Evolutionary conservation across 176 grass and related monocot genomes (phyloP).

Genomic region (Oropetium thomaeum): DNA sequence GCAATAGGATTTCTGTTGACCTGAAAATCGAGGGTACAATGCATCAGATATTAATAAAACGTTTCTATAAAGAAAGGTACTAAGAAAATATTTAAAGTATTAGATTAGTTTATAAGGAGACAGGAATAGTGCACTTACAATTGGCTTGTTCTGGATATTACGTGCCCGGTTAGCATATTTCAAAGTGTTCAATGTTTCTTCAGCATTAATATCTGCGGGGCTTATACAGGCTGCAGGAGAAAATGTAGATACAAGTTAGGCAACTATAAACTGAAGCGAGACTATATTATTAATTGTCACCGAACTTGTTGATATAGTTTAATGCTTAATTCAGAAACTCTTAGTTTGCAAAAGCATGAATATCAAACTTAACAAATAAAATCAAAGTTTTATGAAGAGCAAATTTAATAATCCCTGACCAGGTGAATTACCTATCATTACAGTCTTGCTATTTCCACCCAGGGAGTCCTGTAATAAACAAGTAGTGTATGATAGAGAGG

Average conservation of each 20-base stretch:
- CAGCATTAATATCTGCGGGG: conserved; percentile 98
- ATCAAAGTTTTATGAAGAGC: neutral
- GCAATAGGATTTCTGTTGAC: conserved; percentile 98
- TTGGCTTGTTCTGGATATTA: conserved; percentile 95
- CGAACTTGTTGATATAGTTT: neutral
- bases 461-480: conserved; percentile 71
- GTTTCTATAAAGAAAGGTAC: neutral
- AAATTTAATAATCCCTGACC: neutral
- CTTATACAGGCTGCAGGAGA: conserved; percentile 89
- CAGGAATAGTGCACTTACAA: conserved; percentile 56
- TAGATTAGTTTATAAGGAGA: neutral
- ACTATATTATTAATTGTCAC: neutral
- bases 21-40: conserved; percentile 44
- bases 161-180: conserved; percentile 99
- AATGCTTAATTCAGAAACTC: neutral
- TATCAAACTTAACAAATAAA: conserved; percentile 10
- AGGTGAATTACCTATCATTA: conserved; percentile 91
- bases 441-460: conserved; percentile 98
- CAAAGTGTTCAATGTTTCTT: conserved; percentile 97
- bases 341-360: neutral
- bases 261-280: conserved; percentile 15
- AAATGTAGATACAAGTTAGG: conserved; percentile 33
- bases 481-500: conserved; percentile 17
- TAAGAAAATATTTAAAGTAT: neutral
- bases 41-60: conserved; percentile 6